Evolutionary conservation across 306 rosid genomes (phyloP).

Genomic region (Quercus alba): DNA sequence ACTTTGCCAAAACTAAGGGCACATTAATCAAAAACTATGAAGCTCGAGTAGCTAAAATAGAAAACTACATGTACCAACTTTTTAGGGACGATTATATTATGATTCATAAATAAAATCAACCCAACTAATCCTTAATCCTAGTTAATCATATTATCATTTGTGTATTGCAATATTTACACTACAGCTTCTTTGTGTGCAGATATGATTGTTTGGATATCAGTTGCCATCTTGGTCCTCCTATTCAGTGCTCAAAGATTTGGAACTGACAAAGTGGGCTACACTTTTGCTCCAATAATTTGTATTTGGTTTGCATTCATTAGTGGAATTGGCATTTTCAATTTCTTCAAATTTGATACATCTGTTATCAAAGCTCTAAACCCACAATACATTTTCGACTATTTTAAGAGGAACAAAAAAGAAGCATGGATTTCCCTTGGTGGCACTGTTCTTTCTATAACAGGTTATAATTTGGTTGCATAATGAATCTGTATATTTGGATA

Average conservation of each 20-base stretch:
- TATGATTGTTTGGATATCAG: constrained; percentile 54
- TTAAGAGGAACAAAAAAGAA: constrained; percentile 57
- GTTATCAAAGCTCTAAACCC: constrained; percentile 73
- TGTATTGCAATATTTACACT: neutral
- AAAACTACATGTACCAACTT: no score
- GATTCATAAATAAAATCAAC: no score
- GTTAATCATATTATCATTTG: neutral
- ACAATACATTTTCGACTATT: constrained; percentile 50
- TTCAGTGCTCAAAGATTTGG: constrained; percentile 77
- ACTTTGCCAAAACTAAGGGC: no score
- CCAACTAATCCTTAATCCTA: no score
- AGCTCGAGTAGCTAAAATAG: no score
- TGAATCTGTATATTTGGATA: neutral
- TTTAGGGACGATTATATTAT: no score
- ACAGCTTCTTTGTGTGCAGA: constrained; percentile 21
- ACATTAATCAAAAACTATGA: no score
- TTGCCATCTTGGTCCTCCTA: constrained; percentile 46
- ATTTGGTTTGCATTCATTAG: constrained; percentile 62
- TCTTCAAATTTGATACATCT: constrained; percentile 52
- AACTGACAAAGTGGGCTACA: constrained; percentile 77
- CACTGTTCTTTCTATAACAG: constrained; percentile 56
- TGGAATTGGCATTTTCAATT: constrained; percentile 63
- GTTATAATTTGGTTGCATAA: constrained; percentile 2
- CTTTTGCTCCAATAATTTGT: constrained; percentile 72
- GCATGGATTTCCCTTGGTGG: constrained; percentile 98